Evolutionary conservation across 306 rosid genomes (phyloP).

Genomic region (Oxytropis ochrocephala): DNA sequence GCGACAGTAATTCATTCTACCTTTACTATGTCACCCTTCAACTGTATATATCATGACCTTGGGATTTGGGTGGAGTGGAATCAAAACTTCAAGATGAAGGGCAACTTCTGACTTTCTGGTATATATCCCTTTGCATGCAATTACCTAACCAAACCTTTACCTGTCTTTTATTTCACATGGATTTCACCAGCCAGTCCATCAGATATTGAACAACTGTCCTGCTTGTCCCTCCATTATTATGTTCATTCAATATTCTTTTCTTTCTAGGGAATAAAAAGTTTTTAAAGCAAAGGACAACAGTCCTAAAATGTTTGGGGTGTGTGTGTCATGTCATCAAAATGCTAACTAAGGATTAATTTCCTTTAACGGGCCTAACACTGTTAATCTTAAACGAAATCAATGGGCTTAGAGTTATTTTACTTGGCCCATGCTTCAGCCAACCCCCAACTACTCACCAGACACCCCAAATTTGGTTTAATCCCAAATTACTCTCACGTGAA

Average conservation of each 20-base stretch:
- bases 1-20: not conserved
- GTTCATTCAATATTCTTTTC: not conserved
- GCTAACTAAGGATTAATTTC: not conserved
- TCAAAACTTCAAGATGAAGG: not conserved
- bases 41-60: not conserved
- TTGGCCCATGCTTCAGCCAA: no score
- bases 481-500: no score
- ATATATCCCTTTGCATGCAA: not conserved
- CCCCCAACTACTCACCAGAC: no score
- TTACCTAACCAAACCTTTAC: not conserved
- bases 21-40: not conserved
- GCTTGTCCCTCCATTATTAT: conserved; percentile 9
- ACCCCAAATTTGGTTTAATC: no score
- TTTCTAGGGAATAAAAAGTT: conserved; percentile 1
- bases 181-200: not conserved
- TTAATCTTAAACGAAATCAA: not conserved
- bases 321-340: not conserved
- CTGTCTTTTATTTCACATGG: not conserved
- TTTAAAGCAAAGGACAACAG: not conserved
- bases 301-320: conserved; percentile 11
- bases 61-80: not conserved
- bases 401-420: not conserved
- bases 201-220: conserved; percentile 6
- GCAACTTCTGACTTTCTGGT: not conserved
- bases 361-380: not conserved